Evolutionary conservation across 768 basidiomycete genomes (phyloP).

Genomic region (Guyanaporus albipodus): DNA sequence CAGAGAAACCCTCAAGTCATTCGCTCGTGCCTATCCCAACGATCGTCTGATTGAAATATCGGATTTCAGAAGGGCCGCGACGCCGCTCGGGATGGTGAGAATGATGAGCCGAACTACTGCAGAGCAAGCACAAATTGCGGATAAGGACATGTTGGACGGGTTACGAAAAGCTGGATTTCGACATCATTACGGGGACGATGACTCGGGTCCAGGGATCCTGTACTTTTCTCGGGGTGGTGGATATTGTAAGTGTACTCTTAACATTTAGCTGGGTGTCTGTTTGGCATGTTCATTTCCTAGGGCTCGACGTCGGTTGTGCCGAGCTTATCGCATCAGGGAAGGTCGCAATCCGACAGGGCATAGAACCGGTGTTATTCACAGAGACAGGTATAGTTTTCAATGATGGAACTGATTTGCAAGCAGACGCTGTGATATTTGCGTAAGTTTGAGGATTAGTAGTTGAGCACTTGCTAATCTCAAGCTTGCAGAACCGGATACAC

Average conservation of each 20-base stretch:
- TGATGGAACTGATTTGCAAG: not conserved
- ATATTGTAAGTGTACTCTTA: conserved; percentile 6
- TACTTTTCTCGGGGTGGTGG: conserved; percentile 5
- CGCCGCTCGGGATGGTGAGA: conserved; percentile 1
- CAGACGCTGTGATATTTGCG: conserved; percentile 6
- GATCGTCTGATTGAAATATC: conserved; percentile 2
- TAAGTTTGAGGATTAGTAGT: not conserved
- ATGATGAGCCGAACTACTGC: not conserved
- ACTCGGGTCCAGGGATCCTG: not conserved
- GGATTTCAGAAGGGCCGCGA: conserved; percentile 3
- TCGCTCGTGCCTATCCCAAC: not conserved
- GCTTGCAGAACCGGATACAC: conserved; percentile 4
- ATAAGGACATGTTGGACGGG: conserved; percentile 5
- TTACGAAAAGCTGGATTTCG: conserved; percentile 4
- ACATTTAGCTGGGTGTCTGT: too few species aligned
- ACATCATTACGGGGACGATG: not conserved
- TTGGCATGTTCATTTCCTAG: too few species aligned
- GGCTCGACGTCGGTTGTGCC: conserved; percentile 6
- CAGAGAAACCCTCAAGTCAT: not conserved
- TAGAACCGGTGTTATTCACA: conserved; percentile 2
- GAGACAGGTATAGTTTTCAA: not conserved
- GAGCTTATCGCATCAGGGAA: conserved; percentile 4
- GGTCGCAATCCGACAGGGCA: not conserved
- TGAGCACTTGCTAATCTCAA: too few species aligned
- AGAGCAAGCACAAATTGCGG: not conserved